A percentile compares a stretch with the other conserved stretches of the same genome.
phyloP scores from a whole-genome alignment of 768 basidiomycete genomes.

The Suillus sp. region DNA sequence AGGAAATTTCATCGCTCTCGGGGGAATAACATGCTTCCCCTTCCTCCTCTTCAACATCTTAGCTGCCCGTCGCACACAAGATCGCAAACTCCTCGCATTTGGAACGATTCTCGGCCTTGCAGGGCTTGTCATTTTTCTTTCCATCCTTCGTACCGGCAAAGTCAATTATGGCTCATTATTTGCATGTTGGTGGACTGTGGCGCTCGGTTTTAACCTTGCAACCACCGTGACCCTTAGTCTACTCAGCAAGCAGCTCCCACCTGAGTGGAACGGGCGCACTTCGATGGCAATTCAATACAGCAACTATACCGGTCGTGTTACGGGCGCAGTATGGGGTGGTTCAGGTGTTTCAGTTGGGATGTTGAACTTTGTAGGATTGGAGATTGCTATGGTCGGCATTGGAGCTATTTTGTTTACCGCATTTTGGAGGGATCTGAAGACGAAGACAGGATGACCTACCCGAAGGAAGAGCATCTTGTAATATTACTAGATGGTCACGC shows the following conservation, averaged over 20 bases:
- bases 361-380: slow-evolving; percentile 58
- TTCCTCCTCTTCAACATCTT: slow-evolving; percentile 66
- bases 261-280: slow-evolving; percentile 57
- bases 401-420: slow-evolving; percentile 55
- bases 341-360: slow-evolving; percentile 57
- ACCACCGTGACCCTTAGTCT: slow-evolving; percentile 69
- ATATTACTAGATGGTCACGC: too few species aligned
- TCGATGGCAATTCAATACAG: slow-evolving; percentile 67
- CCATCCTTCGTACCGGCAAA: slow-evolving; percentile 42
- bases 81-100: slow-evolving; percentile 56
- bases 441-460: slow-evolving; percentile 52
- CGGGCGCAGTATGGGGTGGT: slow-evolving; percentile 71
- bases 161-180: slow-evolving; percentile 52
- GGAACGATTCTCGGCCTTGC: slow-evolving; percentile 53
- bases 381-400: slow-evolving; percentile 61
- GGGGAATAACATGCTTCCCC: slow-evolving; percentile 61
- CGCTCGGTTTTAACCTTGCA: slow-evolving; percentile 72
- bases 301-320: slow-evolving; percentile 66
- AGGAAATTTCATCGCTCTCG: slow-evolving; percentile 72
- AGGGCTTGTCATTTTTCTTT: slow-evolving; percentile 57
- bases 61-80: slow-evolving; percentile 58
- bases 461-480: background rate
- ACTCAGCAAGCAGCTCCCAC: slow-evolving; percentile 69
- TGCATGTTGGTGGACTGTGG: slow-evolving; percentile 49
- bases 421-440: slow-evolving; percentile 66